Evolutionary conservation across 805 yeast genomes (phyloP), one percentile per base, ranked within the genome.

Genomic region (Candida orba): DNA sequence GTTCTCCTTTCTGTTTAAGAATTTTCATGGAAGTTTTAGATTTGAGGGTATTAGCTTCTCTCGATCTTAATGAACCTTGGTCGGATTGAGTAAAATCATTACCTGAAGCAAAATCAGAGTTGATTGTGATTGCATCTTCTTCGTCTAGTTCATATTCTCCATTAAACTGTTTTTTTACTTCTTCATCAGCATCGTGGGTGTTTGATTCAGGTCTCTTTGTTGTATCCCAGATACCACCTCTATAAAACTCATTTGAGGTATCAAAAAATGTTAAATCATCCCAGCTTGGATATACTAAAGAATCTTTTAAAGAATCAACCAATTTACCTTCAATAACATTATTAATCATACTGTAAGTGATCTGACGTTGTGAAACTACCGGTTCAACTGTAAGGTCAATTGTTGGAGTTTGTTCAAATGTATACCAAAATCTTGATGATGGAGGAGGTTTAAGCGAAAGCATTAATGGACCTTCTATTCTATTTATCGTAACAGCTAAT

Each of bases 171-270:
- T 44, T 40, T n/a, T 29, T 33, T 7, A 47, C 53, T 6, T 34
- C 30, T n/a, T 46, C 46, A 31, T 47, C 45, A 12, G 17, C 29
- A 24, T 34, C 18, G 23, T 39, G 40, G 14, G 45, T 37, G 24
- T 34, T 41, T 5, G 48, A 39, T 14, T 45, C 40, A 13, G 55
- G 53, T 50, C 60, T 52, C 39, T 51, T 44, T 36, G 46, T 44
- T 20, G 69, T 68, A 50, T 83, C 89, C 98, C 98, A 91, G 22
- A 91, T 78, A 15, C 99, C 99, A 40, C 96, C 99, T 50, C 96
- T 75, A 60, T 79, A 93, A 13, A 87, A 63, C 50, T 87, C 95
- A 34, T 64, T 71, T 3, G 54, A 36, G 0, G 96, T 79, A 43
- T 76, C 68, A 56, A 71, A 84, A 57, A 86, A 84, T 0, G 80